Base-by-base conservation (phyloP, 495 filamentous ascomycete species). In the Podospora bellae-mahoneyi region DNA sequence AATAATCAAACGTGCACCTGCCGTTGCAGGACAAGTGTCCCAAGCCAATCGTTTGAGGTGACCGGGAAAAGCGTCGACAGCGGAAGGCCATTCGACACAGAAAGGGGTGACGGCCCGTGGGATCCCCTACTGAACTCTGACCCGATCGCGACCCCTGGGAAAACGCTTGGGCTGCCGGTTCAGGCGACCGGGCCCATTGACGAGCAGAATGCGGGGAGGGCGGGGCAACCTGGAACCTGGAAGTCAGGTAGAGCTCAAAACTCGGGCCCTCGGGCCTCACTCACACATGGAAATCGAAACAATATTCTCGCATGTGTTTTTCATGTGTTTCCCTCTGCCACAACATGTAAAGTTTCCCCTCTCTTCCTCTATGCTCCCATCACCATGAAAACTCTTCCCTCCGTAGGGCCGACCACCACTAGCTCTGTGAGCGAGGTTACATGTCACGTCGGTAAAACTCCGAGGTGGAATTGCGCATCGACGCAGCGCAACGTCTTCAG, bases 401-500 rank as follows among this genome's bases (percentile, higher is more conserved):
- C 61, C 32, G 32, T 44, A 63, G 30, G 61, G 61, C 61, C 61
- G 61, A 63, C 34, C 27, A 32, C 19, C 30, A 28, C 10, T 1
- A 61, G 27, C 20, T 61, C 28, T 7, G 7, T 34, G 16, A 18
- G 27, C 30, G n/a, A 63, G 32, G 61, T 63, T 44, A 10, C 61
- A 63, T 63, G 61, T 63, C 61, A 63, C 61, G 48, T 63, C 61
- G 61, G 61, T 63, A 63, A 63, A 63, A 44, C 30, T 63, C 61
- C 61, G 61, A 63, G 61, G 55, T 32, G 61, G 61, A 63, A 27
- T 19, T 34, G n/a, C 32, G 30, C 30, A 32, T 32, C 30, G 30
- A 32, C 30, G 30, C 30, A 32, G 30, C 30, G 30, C 30, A 32
- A 32, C 30, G 28, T 32, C 7, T 32, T 32, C 61, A 63, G 32